A percentile compares a stretch with the other conserved stretches of the same genome.
Evolutionary conservation across 2,329 filamentous ascomycete species (phyloP).

Genomic region (Spiromastix sp.): DNA sequence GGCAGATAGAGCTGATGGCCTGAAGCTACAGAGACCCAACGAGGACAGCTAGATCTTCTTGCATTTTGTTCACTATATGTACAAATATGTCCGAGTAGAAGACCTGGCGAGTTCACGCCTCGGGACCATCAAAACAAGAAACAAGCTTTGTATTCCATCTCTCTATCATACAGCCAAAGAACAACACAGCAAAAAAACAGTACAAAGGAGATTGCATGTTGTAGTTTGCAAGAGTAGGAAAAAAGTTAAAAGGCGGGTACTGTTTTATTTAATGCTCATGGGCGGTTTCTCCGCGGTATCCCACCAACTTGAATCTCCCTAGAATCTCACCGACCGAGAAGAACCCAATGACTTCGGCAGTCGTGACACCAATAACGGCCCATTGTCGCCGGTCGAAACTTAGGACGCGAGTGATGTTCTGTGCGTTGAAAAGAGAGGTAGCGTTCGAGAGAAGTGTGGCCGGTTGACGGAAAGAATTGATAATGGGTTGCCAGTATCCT

Average conservation of each 20-base stretch:
- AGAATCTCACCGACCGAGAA: constrained; percentile 98
- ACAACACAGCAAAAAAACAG: constrained; percentile 23
- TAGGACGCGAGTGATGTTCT: constrained; percentile 44
- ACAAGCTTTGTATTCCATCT: constrained; percentile 31
- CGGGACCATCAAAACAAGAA: too few relatives aligned
- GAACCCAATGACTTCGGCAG: constrained; percentile 85
- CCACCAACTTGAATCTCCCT: constrained; percentile 87
- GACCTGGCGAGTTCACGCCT: too few relatives aligned
- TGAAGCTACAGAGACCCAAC: too few relatives aligned
- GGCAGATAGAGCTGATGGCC: too few relatives aligned
- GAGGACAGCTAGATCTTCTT: too few relatives aligned
- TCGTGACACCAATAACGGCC: constrained; percentile 62
- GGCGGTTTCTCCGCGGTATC: constrained; percentile 64
- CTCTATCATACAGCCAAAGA: constrained; percentile 37
- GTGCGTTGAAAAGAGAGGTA: constrained; percentile 15
- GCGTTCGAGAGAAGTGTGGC: constrained; percentile 41
- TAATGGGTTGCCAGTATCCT: constrained; percentile 66
- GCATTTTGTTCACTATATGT: too few relatives aligned
- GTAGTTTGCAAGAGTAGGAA: too few relatives aligned
- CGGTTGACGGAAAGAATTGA: constrained; percentile 63
- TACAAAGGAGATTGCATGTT: constrained; percentile 9
- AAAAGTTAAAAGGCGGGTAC: too few relatives aligned
- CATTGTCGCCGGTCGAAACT: constrained; percentile 63
- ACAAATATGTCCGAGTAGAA: too few relatives aligned
- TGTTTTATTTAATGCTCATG: constrained; percentile 29